Evolutionary conservation across 176 grass and related monocot species (phyloP), one percentile per base, ranked within the genome.

Genomic region (Panicum miliaceum): DNA sequence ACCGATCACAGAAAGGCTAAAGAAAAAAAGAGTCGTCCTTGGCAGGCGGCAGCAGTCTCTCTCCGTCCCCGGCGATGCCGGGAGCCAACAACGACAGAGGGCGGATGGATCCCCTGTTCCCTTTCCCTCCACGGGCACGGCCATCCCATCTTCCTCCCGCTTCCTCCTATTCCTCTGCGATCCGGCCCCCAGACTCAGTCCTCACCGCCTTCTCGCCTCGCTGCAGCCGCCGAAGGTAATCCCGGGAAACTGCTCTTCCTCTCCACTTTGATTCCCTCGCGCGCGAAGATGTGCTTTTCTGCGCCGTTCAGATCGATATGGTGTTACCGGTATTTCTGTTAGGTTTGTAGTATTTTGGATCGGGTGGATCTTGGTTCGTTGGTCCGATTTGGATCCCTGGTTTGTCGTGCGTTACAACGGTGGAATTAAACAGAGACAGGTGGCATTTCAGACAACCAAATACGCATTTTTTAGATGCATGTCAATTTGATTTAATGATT

Each of bases 1-100:
- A 20, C 7, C 20, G 56, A 51, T 10, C 50, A 52, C 50, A 52
- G 3, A 5, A 14, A 13, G 12, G 45, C 45, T 47, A 47, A 43
- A 37, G 19, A 61, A 29, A 54, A 14, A 35, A 20, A 34, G 8
- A 53, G 4, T 52, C 22, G 1, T 47, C 20, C 65, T 66, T 9
- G 19, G 29, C 29, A 32, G 29, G 29, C 29, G 29, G 54, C n/a
- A n/a, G 20, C 8, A 58, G 56, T 22, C 22, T 8, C 22, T 58
- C 56, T 25, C 12, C 68, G 42, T 72, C 43, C 42, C 69, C 69
- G 69, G 50, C 45, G 69, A 73, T 73, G 68, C 68, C 41, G 68
- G 79, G 50, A 81, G 64, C 53, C 53, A 53, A 32, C 40, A 32
- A 32, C 40, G 45, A 51, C 23, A 45, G 26, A 53, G 47, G 71